Conservation (phyloP, 768 basidiomycete species). For the Russula virescens region DNA sequence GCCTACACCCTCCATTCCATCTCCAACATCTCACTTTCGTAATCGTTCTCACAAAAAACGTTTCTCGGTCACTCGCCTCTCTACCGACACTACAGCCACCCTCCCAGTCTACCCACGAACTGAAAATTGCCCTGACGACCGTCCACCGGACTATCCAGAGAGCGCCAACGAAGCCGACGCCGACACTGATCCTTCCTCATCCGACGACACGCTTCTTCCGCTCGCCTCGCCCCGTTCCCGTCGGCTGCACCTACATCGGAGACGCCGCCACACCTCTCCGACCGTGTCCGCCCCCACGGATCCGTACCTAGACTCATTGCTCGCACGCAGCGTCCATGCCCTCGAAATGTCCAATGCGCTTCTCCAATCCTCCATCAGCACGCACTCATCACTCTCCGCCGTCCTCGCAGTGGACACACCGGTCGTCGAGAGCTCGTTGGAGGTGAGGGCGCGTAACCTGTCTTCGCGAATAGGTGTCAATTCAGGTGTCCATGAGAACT, state of each 20-base stretch:
- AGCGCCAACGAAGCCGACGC: conserved; percentile 74
- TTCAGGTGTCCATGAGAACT: conserved; percentile 43
- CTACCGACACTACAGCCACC: conserved; percentile 59
- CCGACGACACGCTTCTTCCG: conserved; percentile 30
- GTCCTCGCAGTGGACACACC: conserved; percentile 43
- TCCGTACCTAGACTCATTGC: conserved; percentile 66
- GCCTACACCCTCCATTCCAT: neutral
- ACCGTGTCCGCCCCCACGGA: conserved; percentile 34
- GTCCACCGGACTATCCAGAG: conserved; percentile 70
- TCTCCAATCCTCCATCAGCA: conserved; percentile 68
- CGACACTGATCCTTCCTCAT: conserved; percentile 45
- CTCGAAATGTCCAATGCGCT: conserved; percentile 81
- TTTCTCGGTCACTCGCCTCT: conserved; percentile 49
- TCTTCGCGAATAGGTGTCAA: conserved; percentile 46
- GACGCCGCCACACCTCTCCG: conserved; percentile 20
- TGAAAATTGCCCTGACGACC: conserved; percentile 42
- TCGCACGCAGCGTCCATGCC: conserved; percentile 78
- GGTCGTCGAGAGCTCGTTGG: conserved; percentile 41
- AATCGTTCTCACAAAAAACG: conserved; percentile 47
- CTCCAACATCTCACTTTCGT: conserved; percentile 25
- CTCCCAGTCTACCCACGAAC: conserved; percentile 55
- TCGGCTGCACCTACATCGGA: conserved; percentile 33
- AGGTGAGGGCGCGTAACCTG: conserved; percentile 46
- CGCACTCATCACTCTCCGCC: conserved; percentile 50
- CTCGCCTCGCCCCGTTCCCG: conserved; percentile 33